Evolutionary conservation across 106 monocot species (phyloP).

Genomic region (Xerophyta viscosa): DNA sequence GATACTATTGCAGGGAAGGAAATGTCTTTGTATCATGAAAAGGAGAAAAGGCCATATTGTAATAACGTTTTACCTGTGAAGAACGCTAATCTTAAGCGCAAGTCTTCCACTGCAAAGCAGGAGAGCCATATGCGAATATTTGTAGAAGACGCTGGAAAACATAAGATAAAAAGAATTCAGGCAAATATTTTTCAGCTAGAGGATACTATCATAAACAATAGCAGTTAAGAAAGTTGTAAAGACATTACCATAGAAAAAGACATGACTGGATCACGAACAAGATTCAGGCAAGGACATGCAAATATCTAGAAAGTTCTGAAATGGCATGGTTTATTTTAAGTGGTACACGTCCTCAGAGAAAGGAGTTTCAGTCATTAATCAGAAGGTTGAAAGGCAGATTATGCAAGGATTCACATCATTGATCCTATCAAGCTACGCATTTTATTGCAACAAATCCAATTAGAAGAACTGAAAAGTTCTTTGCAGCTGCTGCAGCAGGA

Average conservation of each 20-base stretch:
- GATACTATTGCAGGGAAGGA: neutral
- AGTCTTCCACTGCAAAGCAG: no score
- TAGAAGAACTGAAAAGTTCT: constrained; percentile 91
- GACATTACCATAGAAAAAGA: no score
- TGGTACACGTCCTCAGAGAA: constrained; percentile 69
- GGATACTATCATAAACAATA: no score
- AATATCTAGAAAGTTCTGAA: constrained; percentile 6
- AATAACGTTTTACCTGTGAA: constrained; percentile 1
- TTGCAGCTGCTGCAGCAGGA: constrained; percentile 95
- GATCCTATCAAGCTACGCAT: constrained; percentile 91
- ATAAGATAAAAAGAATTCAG: neutral
- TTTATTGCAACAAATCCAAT: constrained; percentile 68
- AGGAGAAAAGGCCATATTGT: constrained; percentile 56
- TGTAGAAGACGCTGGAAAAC: neutral
- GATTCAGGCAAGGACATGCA: constrained; percentile 1
- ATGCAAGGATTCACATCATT: constrained; percentile 80
- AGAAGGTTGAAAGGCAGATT: constrained; percentile 47
- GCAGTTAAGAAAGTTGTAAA: neutral
- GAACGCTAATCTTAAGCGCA: neutral
- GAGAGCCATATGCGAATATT: no score
- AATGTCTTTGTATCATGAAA: constrained; percentile 35
- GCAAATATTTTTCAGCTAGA: no score
- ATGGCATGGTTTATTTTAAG: constrained; percentile 71
- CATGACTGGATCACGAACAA: neutral
- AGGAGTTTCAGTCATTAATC: constrained; percentile 59